Evolutionary conservation across 2,329 filamentous ascomycete species (phyloP), one percentile per base, ranked within the genome.

Genomic region (Chaetoscypha palmicola): DNA sequence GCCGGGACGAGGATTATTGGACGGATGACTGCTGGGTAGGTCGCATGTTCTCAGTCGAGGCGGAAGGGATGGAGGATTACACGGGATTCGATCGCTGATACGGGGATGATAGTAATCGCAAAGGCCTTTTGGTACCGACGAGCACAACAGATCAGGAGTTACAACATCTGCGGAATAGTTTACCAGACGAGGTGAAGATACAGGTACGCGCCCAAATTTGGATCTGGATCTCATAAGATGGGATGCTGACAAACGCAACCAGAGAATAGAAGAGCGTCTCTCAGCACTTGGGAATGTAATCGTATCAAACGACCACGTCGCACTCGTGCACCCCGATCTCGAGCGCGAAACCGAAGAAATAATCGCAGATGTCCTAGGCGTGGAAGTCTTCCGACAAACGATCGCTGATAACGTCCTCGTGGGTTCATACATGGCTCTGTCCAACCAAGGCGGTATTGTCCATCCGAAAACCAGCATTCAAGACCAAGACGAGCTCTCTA

Each of bases 281-380:
- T 95, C 89, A 14, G 92, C 92, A 3, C 79, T 98, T 20, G 92
- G 92, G 50, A 98, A 98, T 64, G 92, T 97, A 51, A 96, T 98
- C 61, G 94, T 89, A 61, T 80, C 81, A 61, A 97, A 97, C 68
- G 92, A 98, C 68, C 90, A 96, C 68, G 92, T 97, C 56, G 92
- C 92, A 41, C 81, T 98, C 34, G 82, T 97, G 50, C 92, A 98
- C 65, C 92, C 92, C 9, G 92, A 98, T 62, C 74, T 98, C 48
- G 92, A 97, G 74, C 85, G 91, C 50, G 92, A 98, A 73, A 96
- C 90, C 12, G 92, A 98, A 69, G 92, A 98, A 72, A 96, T 98
- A 57, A 90, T 98, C 62, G 88, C 92, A 58, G 92, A 98, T 64
- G 87, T 94, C 47, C 72, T 94, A 16, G 86, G 86, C 51, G 86